A percentile compares a stretch with the other conserved stretches of the same genome.
Conservation (phyloP, 2,329 filamentous ascomycete genomes). For the Aspergillus pseudotamarii region DNA sequence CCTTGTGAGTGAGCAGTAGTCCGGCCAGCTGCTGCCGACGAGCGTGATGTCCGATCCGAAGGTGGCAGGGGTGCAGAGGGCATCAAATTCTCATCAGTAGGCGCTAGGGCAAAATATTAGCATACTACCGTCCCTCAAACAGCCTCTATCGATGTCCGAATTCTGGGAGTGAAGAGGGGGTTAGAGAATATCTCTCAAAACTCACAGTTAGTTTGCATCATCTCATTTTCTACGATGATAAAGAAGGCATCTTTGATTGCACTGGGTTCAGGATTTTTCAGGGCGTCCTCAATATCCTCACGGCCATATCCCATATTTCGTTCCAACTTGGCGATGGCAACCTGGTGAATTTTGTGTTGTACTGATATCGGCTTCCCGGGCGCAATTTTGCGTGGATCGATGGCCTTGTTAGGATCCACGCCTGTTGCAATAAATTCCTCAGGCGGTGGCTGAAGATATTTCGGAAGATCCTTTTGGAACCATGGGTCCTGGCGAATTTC, state of each 20-base stretch:
- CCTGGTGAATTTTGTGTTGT: slow-evolving; percentile 86
- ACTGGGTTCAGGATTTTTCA: slow-evolving; percentile 89
- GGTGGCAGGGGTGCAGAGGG: slow-evolving; percentile 32
- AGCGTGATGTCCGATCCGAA: slow-evolving; percentile 24
- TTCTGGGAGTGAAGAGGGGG: neutral
- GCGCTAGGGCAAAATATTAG: slow-evolving; percentile 26
- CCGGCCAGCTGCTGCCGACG: slow-evolving; percentile 24
- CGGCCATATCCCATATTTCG: slow-evolving; percentile 98
- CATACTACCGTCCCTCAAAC: neutral
- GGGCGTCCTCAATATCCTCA: slow-evolving; percentile 90
- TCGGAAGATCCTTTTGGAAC: slow-evolving; percentile 85
- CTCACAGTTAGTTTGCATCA: slow-evolving; percentile 94
- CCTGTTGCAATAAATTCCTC: slow-evolving; percentile 94
- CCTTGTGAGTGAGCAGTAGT: slow-evolving; percentile 23
- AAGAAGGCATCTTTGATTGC: slow-evolving; percentile 99
- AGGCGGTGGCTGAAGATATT: slow-evolving; percentile 82
- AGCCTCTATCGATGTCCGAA: neutral
- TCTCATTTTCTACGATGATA: slow-evolving; percentile 95
- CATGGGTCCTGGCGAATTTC: slow-evolving; percentile 93
- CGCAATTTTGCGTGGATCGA: slow-evolving; percentile 78
- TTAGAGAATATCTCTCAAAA: slow-evolving; percentile 26
- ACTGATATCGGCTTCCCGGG: slow-evolving; percentile 76
- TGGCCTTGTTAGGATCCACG: slow-evolving; percentile 89
- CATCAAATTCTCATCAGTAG: slow-evolving; percentile 40
- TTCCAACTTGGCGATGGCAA: slow-evolving; percentile 92